A percentile compares a stretch with the other conserved stretches of the same genome.
Conservation (phyloP, 2,329 filamentous ascomycete species). For the Tothia fuscella region DNA sequence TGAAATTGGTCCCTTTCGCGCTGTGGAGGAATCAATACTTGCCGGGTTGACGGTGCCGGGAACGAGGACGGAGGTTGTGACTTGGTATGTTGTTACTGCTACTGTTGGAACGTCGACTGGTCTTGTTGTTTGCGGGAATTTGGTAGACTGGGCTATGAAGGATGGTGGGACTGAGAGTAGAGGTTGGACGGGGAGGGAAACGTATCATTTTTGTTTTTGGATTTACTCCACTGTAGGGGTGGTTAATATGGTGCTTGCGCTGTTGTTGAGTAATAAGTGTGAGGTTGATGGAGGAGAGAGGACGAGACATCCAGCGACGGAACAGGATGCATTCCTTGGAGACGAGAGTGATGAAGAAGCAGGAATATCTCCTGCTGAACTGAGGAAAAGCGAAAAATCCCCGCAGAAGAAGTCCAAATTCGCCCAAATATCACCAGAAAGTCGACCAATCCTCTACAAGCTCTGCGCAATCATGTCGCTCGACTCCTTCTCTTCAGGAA, state of each 20-base stretch:
- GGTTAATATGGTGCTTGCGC: constrained; percentile 5
- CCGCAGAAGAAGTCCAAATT: constrained; percentile 26
- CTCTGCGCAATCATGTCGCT: constrained; percentile 57
- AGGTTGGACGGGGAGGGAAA: constrained; percentile 8
- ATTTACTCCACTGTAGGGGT: constrained; percentile 8
- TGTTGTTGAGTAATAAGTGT: constrained; percentile 10
- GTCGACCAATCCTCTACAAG: constrained; percentile 42
- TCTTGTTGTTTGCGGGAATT: constrained; percentile 17
- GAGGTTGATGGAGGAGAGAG: constrained; percentile 4
- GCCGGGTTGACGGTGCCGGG: constrained; percentile 24
- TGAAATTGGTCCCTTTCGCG: constrained; percentile 30
- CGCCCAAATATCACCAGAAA: constrained; percentile 46
- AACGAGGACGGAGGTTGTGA: constrained; percentile 25
- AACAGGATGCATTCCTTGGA: no score
- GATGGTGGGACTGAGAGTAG: no score
- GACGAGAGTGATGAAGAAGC: background rate
- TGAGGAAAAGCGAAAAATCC: background rate
- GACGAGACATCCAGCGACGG: constrained; percentile 8
- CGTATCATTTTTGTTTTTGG: constrained; percentile 11
- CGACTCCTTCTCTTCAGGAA: constrained; percentile 58
- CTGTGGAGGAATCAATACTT: constrained; percentile 27
- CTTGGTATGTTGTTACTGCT: constrained; percentile 29
- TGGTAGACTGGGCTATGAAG: constrained; percentile 6
- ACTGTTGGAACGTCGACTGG: constrained; percentile 25
- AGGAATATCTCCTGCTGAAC: constrained; percentile 14